Conservation (phyloP, 2,329 filamentous ascomycete species). For the Kalaharituber pfeilii region DNA sequence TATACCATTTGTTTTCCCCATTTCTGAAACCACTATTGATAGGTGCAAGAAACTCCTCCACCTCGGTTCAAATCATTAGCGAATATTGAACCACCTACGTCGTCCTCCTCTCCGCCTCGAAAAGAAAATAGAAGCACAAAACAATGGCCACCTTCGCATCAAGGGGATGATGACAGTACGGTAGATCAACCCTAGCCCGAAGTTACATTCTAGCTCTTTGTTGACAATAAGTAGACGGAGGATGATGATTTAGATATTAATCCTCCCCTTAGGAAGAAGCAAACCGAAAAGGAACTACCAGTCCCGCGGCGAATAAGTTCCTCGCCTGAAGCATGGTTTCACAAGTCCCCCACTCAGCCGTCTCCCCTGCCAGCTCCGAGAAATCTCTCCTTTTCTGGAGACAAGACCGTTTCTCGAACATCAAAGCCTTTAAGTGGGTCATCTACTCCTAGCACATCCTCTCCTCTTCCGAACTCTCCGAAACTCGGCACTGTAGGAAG, state of each 20-base stretch:
- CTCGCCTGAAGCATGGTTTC: no score
- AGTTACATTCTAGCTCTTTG: background rate
- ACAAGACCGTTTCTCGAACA: background rate
- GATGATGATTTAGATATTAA: background rate
- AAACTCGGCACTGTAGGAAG: background rate
- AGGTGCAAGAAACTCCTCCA: slow-evolving; percentile 14
- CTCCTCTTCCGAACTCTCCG: background rate
- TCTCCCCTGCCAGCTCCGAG: background rate
- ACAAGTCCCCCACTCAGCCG: background rate
- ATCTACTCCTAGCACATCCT: background rate
- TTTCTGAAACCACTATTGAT: background rate
- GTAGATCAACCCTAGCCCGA: background rate
- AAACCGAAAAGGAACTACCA: no score
- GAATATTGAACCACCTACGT: background rate
- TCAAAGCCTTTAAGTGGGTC: background rate
- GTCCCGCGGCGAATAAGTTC: no score
- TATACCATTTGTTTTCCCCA: background rate
- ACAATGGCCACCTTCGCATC: background rate
- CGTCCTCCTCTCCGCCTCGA: background rate
- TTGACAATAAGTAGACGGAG: no score
- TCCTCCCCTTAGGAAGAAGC: no score
- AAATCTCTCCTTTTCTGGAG: background rate
- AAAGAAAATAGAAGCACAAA: background rate
- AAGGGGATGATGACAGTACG: background rate
- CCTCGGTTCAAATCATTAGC: slow-evolving; percentile 3